Evolutionary conservation across 2,329 filamentous ascomycete genomes (phyloP), one percentile per base, ranked within the genome.

Genomic region (Cytospora paraplurivora): DNA sequence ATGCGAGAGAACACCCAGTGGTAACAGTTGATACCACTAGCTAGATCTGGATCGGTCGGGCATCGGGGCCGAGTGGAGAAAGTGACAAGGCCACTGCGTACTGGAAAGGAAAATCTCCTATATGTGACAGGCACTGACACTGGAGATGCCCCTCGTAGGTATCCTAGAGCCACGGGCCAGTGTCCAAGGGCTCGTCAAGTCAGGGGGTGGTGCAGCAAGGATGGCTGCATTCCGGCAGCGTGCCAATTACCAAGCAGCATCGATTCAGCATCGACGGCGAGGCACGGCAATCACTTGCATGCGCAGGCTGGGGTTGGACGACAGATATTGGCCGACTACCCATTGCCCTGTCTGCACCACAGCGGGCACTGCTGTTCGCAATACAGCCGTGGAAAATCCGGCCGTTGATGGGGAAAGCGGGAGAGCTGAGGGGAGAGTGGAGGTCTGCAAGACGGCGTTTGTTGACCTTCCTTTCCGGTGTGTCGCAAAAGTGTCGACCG

Each of bases 251-350:
- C n/a, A 12, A 47, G n/a, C 38, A 61, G 38, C 35, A n/a, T 49
- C 49, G 58, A 61, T 47, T 47, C 44, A 61, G 49, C 58, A 55
- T 61, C n/a, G 58, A 44, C 58, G 38, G 50, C 58, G 38, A 37
- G 38, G 47, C 57, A 56, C 57, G 62, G 57, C 57, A 61, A 56
- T 66, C 34, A 66, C 62, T 61, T 64, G 64, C 64, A 66, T 66
- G 55, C 50, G 50, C 44, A 47, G 21, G 44, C 44, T 47, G n/a
- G 44, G 44, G 44, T 47, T 4, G n/a, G 44, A 47, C 44, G 44
- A 47, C 12, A 19, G 35, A 37, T 37, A 37, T 7, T 47, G 44
- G 44, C 11, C 7, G 41, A n/a, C 17, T n/a, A 44, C 41, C 19
- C 7, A 8, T 44, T 15, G 37, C 37, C 37, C 37, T 41, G 38